Conservation (phyloP, 192 early-diverging fungal species). For the Linnemannia schmuckeri region DNA sequence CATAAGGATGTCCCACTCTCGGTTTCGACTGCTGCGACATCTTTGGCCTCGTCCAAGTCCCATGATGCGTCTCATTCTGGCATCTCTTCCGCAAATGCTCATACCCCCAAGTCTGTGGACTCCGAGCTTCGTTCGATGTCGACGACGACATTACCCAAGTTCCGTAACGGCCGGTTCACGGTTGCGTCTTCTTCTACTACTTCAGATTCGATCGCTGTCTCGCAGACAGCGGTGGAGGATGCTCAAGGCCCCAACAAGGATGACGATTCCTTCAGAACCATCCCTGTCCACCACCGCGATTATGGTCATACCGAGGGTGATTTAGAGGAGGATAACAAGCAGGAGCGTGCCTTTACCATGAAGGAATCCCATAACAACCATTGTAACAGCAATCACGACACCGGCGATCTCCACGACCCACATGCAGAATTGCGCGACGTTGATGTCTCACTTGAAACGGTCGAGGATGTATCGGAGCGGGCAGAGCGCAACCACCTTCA, state of each 20-base stretch:
- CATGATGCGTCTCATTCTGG: not conserved
- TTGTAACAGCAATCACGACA: not conserved
- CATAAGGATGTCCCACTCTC: not conserved
- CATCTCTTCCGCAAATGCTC: not conserved
- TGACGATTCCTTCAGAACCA: slow-evolving; percentile 34
- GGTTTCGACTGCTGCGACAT: not conserved
- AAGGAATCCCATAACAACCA: slow-evolving; percentile 8
- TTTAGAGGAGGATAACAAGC: slow-evolving; percentile 22
- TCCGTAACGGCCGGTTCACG: slow-evolving; percentile 20
- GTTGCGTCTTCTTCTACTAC: not conserved
- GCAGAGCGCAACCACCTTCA: not conserved
- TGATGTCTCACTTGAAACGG: slow-evolving; percentile 16
- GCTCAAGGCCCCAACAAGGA: slow-evolving; percentile 35
- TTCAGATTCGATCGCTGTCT: not conserved
- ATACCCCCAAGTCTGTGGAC: not conserved
- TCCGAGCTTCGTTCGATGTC: slow-evolving; percentile 2
- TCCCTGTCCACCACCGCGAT: slow-evolving; percentile 28
- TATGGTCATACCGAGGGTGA: slow-evolving; percentile 19
- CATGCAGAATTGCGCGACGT: not conserved
- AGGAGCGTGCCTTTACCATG: slow-evolving; percentile 13
- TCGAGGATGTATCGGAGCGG: slow-evolving; percentile 1
- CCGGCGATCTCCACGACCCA: too few relatives aligned
- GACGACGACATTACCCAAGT: slow-evolving; percentile 24
- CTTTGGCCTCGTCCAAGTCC: not conserved
- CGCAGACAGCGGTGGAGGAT: not conserved